These are phyloP conservation scores for Asclepias syriaca DNA, from an alignment of 257 asterid genomes.

Conservation along the genomic window DNA sequence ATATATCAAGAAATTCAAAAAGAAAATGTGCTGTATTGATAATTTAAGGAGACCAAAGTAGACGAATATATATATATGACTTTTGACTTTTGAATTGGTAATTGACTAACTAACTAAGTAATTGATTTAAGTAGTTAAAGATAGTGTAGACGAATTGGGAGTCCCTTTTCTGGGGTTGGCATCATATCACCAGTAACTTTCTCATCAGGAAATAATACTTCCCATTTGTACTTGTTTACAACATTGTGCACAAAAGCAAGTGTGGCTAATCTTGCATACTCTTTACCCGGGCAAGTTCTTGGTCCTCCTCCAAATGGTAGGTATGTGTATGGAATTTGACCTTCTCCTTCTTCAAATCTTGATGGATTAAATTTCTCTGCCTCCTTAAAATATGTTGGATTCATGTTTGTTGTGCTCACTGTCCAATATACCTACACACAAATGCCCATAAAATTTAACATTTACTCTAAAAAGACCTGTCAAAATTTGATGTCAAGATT, in stretches of 20 bases:
- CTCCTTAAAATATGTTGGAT: slow-evolving; percentile 44
- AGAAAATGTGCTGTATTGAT: too few relatives aligned
- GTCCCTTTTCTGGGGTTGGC: slow-evolving; percentile 68
- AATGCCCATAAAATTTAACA: too few relatives aligned
- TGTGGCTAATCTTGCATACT: slow-evolving; percentile 62
- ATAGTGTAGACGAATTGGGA: slow-evolving; percentile 44
- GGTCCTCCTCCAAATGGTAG: slow-evolving; percentile 81
- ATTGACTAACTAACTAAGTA: too few relatives aligned
- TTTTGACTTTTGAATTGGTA: too few relatives aligned
- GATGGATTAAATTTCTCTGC: slow-evolving; percentile 59
- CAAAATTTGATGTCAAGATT: too few relatives aligned
- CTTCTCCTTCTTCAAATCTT: slow-evolving; percentile 46
- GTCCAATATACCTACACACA: slow-evolving; percentile 62
- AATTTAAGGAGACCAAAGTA: too few relatives aligned
- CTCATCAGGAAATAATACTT: slow-evolving; percentile 51
- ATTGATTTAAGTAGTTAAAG: neutral
- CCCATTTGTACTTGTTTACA: slow-evolving; percentile 54
- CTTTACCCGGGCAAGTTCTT: slow-evolving; percentile 75
- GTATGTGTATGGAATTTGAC: slow-evolving; percentile 41
- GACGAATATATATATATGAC: too few relatives aligned
- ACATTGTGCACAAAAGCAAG: slow-evolving; percentile 51
- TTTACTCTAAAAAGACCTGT: too few relatives aligned
- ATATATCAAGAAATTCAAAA: too few relatives aligned
- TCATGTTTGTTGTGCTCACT: slow-evolving; percentile 48
- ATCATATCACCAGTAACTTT: slow-evolving; percentile 73